Evolutionary conservation across 768 basidiomycete genomes (phyloP).

Genomic region (Lactifluus subvellereus): DNA sequence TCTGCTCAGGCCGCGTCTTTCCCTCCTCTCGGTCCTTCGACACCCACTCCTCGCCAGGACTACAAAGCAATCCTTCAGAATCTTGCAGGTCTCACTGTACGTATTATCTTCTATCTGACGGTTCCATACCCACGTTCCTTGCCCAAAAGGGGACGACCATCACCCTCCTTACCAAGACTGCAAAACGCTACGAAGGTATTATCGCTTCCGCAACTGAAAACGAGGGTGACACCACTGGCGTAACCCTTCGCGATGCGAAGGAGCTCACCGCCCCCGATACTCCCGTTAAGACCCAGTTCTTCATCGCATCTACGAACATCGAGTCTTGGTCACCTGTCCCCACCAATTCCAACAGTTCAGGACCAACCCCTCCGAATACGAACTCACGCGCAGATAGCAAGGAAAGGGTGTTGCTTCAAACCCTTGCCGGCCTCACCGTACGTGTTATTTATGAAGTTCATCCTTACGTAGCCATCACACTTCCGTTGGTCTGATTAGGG

Average conservation of each 20-base stretch:
- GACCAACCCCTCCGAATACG: conserved; percentile 25
- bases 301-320: conserved; percentile 69
- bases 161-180: conserved; percentile 63
- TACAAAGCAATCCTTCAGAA: conserved; percentile 45
- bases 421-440: conserved; percentile 66
- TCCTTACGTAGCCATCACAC: conserved; percentile 17
- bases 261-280: conserved; percentile 60
- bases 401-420: conserved; percentile 57
- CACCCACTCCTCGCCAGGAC: conserved; percentile 35
- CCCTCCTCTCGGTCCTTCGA: conserved; percentile 38
- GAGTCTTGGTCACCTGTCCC: conserved; percentile 47
- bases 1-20: conserved; percentile 28
- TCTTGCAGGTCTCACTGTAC: conserved; percentile 56
- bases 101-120: conserved; percentile 26
- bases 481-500: conserved; percentile 41
- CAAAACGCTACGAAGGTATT: conserved; percentile 68
- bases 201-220: conserved; percentile 47
- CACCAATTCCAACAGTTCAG: conserved; percentile 39
- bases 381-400: conserved; percentile 37
- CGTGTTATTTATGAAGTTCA: conserved; percentile 31
- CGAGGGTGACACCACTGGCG: conserved; percentile 69
- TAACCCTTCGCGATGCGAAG: conserved; percentile 72
- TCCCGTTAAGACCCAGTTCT: conserved; percentile 61
- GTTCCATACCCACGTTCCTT: not conserved
- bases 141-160: conserved; percentile 61